Evolutionary conservation across 2,329 filamentous ascomycete genomes (phyloP), one percentile per base, ranked within the genome.

Genomic region (Huntiella omanensis): DNA sequence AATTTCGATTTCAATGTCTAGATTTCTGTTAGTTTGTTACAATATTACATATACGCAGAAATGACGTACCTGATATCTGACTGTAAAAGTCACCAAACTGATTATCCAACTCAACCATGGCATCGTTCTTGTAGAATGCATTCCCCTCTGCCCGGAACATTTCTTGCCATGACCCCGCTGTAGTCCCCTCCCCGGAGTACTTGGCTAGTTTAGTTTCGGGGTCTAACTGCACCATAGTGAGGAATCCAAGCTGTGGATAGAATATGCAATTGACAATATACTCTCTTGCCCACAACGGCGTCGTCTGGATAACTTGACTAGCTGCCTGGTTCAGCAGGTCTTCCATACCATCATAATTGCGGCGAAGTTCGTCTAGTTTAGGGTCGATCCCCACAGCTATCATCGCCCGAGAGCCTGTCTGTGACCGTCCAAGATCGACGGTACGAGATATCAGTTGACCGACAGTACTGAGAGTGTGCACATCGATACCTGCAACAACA

Each of bases 171-270:
- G 62, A 61, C 47, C 77, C 76, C 12, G 68, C 65, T 1, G 64
- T 57, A 3, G 65, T 58, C 0, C 68, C 83, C 53, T 75, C 69
- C 53, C 80, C 87, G 8, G 72, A 64, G 0, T 73, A 71, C 40
- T 68, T 63, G 0, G 75, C 74, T 1, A 70, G 75, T 1, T 65
- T 58, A 11, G 55, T 50, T 39, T 60, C 55, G 7, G 51, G 48
- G 53, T 85, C 73, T 3, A 78, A 60, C 2, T 71, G 70, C 12
- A 93, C 77, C 0, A 80, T 77, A 2, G 86, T 82, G 34, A 95
- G 71, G 57, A 95, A 98, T 0, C 91, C 91, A 34, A 95, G 73
- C 55, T 94, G 86, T 0, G 87, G 88, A 51, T 93, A 81, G 58
- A 91, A 94, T 13, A 91, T 80, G 51, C 92, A 92, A 46, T 87